phyloP scores from a whole-genome alignment of 2,329 filamentous ascomycete genomes.

The Diaporthe nobilis region DNA sequence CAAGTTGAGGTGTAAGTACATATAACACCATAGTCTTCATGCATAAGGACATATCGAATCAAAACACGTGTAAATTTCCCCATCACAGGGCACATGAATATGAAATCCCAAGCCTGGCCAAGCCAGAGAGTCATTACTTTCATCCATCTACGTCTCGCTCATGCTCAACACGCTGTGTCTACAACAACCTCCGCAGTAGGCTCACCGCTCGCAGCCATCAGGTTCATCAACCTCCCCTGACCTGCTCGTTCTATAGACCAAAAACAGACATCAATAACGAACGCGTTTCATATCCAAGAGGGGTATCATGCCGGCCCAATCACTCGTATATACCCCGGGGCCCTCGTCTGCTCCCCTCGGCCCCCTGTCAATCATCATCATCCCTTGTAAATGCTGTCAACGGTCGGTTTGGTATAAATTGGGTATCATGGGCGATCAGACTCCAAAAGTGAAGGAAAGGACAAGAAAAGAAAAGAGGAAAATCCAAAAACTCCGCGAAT shows the following conservation, averaged over 20 bases:
- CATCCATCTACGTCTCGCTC: constrained; percentile 14
- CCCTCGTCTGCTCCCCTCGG: not conserved
- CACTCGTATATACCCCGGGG: not conserved
- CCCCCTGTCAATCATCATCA: not conserved
- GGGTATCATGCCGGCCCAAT: constrained; percentile 29
- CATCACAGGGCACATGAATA: not conserved
- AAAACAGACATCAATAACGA: constrained; percentile 2
- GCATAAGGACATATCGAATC: not conserved
- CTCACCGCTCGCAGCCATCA: not conserved
- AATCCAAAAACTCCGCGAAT: constrained; percentile 6
- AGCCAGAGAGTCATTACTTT: constrained; percentile 3
- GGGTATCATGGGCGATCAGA: constrained; percentile 40
- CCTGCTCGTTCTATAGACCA: not conserved
- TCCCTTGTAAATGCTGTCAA: constrained; percentile 31
- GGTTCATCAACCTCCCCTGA: not conserved
- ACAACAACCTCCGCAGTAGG: not conserved
- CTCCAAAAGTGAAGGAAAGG: constrained; percentile 20
- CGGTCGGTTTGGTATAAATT: constrained; percentile 36
- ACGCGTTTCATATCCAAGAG: constrained; percentile 26
- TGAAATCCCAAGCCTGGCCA: not conserved
- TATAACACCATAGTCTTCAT: not conserved
- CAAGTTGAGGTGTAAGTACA: not conserved
- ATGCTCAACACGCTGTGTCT: constrained; percentile 22
- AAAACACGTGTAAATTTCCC: not conserved
- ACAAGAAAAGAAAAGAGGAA: not conserved